Evolutionary conservation across 2,329 filamentous ascomycete genomes (phyloP).

Genomic region (Diaporthe sp.): DNA sequence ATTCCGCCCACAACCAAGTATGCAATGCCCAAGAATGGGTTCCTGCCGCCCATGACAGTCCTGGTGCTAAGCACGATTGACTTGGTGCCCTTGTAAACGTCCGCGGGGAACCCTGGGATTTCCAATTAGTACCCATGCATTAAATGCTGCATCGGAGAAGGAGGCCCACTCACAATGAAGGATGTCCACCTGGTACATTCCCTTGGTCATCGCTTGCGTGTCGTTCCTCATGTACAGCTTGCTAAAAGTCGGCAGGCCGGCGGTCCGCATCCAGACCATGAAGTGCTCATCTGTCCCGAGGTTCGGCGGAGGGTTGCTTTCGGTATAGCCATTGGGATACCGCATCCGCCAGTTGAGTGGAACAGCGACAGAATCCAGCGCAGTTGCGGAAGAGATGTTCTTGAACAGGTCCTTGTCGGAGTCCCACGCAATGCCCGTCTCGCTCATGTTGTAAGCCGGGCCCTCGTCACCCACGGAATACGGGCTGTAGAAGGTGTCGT

Average conservation of each 20-base stretch:
- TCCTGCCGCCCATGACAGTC: conserved; percentile 94
- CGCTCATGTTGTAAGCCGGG: conserved; percentile 80
- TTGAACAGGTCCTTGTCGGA: conserved; percentile 88
- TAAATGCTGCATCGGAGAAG: conserved; percentile 26
- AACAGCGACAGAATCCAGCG: conserved; percentile 76
- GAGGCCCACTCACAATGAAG: conserved; percentile 76
- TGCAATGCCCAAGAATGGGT: conserved; percentile 95
- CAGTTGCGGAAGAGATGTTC: conserved; percentile 70
- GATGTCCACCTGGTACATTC: conserved; percentile 83
- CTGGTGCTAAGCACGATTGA: conserved; percentile 90
- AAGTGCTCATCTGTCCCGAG: conserved; percentile 85
- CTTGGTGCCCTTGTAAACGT: conserved; percentile 87
- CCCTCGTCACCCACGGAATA: conserved; percentile 67
- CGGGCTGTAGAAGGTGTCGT: conserved; percentile 85
- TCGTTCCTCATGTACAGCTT: conserved; percentile 93
- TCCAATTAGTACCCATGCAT: conserved; percentile 37
- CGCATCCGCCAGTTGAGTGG: conserved; percentile 87
- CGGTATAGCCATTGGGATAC: conserved; percentile 80
- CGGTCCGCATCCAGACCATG: conserved; percentile 99
- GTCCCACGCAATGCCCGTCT: conserved; percentile 86
- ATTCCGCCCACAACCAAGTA: conserved; percentile 95
- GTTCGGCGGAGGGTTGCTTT: conserved; percentile 76
- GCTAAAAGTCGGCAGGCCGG: conserved; percentile 93
- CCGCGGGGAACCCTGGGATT: conserved; percentile 81
- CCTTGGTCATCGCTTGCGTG: conserved; percentile 73